These are phyloP conservation scores for Paecilomyces sp. DNA, from an alignment of 2,329 filamentous ascomycete species.

Conservation along the genomic window DNA sequence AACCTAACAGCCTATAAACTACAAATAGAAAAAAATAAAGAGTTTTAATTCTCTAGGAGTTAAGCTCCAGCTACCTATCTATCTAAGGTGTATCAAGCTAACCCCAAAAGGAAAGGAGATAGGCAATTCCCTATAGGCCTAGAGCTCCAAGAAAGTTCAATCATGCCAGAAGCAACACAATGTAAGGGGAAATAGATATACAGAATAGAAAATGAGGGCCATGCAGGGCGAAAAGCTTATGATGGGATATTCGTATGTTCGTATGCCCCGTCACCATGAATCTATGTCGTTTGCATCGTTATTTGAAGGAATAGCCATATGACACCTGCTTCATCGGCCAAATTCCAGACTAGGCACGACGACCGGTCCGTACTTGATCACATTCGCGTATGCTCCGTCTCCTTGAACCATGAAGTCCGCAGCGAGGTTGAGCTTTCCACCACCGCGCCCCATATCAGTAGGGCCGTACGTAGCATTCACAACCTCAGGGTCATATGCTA, in stretches of 20 bases:
- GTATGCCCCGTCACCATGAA: not conserved
- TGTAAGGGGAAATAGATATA: not conserved
- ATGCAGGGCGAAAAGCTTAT: not conserved
- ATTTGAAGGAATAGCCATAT: not conserved
- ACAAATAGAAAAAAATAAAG: too few species aligned
- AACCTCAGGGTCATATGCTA: slow-evolving; percentile 87
- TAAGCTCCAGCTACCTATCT: too few species aligned
- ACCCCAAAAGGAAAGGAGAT: too few species aligned
- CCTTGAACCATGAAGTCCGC: slow-evolving; percentile 97
- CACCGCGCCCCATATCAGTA: slow-evolving; percentile 17
- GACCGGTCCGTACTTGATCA: slow-evolving; percentile 95
- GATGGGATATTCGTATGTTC: not conserved
- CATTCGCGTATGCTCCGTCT: slow-evolving; percentile 69
- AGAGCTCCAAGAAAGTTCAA: too few species aligned
- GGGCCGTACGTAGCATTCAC: slow-evolving; percentile 44
- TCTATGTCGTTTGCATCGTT: not conserved
- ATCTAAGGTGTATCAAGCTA: too few species aligned
- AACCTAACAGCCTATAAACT: too few species aligned
- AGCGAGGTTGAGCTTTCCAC: slow-evolving; percentile 67
- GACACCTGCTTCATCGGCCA: slow-evolving; percentile 1
- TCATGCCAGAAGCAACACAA: not conserved
- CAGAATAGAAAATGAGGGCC: not conserved
- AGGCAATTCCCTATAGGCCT: too few species aligned
- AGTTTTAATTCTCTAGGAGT: too few species aligned
- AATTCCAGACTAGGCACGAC: slow-evolving; percentile 77